These are phyloP conservation scores for Megacollybia marginata DNA, from an alignment of 768 basidiomycete genomes.

Conservation along the genomic window DNA sequence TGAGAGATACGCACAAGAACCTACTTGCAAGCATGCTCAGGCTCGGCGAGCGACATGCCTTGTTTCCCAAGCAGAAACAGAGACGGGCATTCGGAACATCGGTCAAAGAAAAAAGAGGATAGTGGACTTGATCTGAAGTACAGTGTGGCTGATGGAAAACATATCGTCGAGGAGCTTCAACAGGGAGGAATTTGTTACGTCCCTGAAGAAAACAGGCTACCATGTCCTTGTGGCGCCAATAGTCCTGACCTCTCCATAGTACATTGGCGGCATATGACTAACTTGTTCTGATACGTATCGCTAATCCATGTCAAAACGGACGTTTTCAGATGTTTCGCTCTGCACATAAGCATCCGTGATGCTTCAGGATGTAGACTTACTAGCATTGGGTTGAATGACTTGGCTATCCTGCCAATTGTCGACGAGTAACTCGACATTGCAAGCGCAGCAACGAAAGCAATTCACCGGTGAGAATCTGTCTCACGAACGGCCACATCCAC, in stretches of 20 bases:
- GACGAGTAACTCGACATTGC: constrained; percentile 98
- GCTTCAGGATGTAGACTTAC: constrained; percentile 31
- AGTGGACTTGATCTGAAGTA: no score
- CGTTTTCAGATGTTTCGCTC: constrained; percentile 95
- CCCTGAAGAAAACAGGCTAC: no score
- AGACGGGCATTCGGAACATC: no score
- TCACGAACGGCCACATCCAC: constrained; percentile 83
- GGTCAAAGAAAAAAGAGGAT: no score
- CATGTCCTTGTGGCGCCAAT: no score
- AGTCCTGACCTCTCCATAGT: constrained; percentile 80
- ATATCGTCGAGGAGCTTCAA: no score
- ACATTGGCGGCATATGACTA: constrained; percentile 95
- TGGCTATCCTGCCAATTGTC: constrained; percentile 93
- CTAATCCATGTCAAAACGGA: constrained; percentile 79
- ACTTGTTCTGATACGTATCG: constrained; percentile 96
- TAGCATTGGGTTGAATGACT: constrained; percentile 95
- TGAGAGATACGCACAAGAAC: no score
- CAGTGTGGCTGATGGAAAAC: no score
- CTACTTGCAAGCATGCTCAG: no score
- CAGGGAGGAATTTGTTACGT: no score
- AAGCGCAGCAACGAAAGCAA: constrained; percentile 92
- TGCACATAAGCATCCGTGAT: constrained; percentile 18
- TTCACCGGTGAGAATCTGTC: constrained; percentile 67
- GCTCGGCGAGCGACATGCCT: no score
- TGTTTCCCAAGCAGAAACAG: no score